Evolutionary conservation across 78 protist genomes (phyloP).

Genomic region (Dictyostelium intermedium): DNA sequence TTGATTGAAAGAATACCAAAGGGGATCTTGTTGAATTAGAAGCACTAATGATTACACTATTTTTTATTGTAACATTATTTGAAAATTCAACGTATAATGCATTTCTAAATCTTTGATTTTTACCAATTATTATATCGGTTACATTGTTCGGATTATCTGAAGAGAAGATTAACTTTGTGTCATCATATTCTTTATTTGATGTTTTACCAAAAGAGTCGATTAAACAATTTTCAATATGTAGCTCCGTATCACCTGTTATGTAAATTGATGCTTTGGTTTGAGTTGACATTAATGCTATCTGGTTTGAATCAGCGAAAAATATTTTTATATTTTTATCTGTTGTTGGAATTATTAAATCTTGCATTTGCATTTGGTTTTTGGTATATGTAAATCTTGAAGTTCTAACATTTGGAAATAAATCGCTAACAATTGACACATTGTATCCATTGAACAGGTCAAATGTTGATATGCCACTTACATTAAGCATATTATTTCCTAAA

Average conservation of each 20-base stretch:
- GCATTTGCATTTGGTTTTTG: not conserved
- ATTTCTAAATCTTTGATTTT: not conserved
- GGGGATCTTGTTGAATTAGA: not conserved
- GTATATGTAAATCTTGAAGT: not conserved
- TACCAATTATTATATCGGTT: not conserved
- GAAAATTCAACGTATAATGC: not conserved
- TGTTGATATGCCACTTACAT: no score
- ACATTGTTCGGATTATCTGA: not conserved
- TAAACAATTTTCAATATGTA: not conserved
- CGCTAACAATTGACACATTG: not conserved
- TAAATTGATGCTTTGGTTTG: not conserved
- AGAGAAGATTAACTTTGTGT: not conserved
- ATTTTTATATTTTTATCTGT: not conserved
- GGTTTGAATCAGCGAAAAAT: no score
- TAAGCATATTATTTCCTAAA: no score
- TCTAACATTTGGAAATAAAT: not conserved
- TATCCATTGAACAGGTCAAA: not conserved
- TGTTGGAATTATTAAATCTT: not conserved
- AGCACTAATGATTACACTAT: not conserved
- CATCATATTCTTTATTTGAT: not conserved
- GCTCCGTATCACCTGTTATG: not conserved
- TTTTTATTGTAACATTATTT: not conserved
- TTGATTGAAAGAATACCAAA: not conserved
- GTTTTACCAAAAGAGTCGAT: not conserved
- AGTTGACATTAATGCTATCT: no score